These are phyloP conservation scores for Fonsecaea pedrosoi DNA, from an alignment of 2,329 filamentous ascomycete species.

Conservation along the genomic window DNA sequence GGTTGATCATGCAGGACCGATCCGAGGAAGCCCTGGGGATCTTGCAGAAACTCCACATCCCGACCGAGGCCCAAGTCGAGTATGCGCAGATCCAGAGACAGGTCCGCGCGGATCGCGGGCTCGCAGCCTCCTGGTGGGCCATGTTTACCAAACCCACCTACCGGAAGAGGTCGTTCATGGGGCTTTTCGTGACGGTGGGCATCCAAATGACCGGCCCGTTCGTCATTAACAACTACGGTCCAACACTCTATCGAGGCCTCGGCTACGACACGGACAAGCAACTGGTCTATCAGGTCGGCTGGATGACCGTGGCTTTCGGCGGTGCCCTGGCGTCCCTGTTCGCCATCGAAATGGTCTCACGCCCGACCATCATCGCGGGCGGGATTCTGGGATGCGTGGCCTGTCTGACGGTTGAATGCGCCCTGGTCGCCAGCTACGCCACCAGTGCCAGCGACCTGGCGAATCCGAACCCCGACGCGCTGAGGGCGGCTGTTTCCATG, in stretches of 20 bases:
- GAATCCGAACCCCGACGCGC: slow-evolving; percentile 17
- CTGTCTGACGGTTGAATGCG: slow-evolving; percentile 15
- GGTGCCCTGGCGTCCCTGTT: slow-evolving; percentile 8
- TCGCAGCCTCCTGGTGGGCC: slow-evolving; percentile 15
- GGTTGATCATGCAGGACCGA: slow-evolving; percentile 19
- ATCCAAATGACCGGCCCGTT: slow-evolving; percentile 14
- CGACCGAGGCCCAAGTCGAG: slow-evolving; percentile 22
- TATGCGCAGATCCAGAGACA: slow-evolving; percentile 24
- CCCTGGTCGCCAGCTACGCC: slow-evolving; percentile 28
- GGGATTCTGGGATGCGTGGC: slow-evolving; percentile 30
- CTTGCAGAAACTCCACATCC: slow-evolving; percentile 14
- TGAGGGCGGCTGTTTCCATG: slow-evolving; percentile 60
- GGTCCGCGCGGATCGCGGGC: slow-evolving; percentile 14
- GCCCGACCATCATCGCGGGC: slow-evolving; percentile 38
- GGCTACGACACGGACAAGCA: slow-evolving; percentile 25
- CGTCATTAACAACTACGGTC: slow-evolving; percentile 28
- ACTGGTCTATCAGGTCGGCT: slow-evolving; percentile 24
- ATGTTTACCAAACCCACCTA: slow-evolving; percentile 26
- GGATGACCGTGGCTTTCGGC: slow-evolving; percentile 18
- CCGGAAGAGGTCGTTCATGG: slow-evolving; percentile 22
- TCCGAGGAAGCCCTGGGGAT: slow-evolving; percentile 17
- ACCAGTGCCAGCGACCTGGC: slow-evolving; percentile 5
- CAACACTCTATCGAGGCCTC: slow-evolving; percentile 18
- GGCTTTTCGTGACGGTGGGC: slow-evolving; percentile 10
- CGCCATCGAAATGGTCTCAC: slow-evolving; percentile 28